Percentiles rank a stretch among this genome's conserved stretches.
These are phyloP conservation scores for Apodospora peruviana DNA, from an alignment of 495 filamentous ascomycete genomes.

Conservation along the genomic window DNA sequence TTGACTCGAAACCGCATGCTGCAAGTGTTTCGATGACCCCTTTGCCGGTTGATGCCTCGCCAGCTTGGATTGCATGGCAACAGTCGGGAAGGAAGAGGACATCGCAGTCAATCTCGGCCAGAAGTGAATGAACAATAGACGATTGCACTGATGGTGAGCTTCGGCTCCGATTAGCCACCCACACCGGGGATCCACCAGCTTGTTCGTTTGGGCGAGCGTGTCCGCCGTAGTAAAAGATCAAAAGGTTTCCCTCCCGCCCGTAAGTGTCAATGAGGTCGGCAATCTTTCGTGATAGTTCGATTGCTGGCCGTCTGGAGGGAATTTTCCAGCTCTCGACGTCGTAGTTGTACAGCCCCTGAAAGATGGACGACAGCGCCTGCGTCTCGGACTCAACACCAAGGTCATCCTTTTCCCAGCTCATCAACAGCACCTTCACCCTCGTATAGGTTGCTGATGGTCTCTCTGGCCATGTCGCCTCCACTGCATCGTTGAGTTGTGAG, in stretches of 20 bases:
- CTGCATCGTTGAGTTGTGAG: constrained; percentile 7
- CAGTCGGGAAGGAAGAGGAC: constrained; percentile 21
- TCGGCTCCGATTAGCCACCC: constrained; percentile 15
- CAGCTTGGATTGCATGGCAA: constrained; percentile 8
- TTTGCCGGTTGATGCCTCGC: constrained; percentile 1
- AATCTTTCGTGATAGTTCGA: no score
- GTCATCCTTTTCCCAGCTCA: constrained; percentile 29
- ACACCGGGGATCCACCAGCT: constrained; percentile 11
- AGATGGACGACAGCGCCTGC: constrained; percentile 8
- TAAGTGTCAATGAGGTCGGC: no score
- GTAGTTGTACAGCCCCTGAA: constrained; percentile 15
- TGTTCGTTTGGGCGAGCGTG: constrained; percentile 13
- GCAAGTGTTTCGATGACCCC: constrained; percentile 21
- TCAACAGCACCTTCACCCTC: constrained; percentile 21
- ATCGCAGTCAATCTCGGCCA: constrained; percentile 16
- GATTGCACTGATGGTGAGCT: constrained; percentile 13
- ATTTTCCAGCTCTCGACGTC: constrained; percentile 17
- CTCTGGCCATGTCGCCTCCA: constrained; percentile 11
- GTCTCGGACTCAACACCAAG: constrained; percentile 17
- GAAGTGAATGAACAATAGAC: constrained; percentile 14
- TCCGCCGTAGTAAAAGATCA: constrained; percentile 25
- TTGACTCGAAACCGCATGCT: constrained; percentile 21
- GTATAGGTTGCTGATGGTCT: not conserved
- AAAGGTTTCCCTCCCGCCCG: constrained; percentile 11
- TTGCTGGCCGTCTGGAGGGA: no score